Conservation (phyloP, 2,329 filamentous ascomycete genomes). For the Pyrenochaeta sp. region DNA sequence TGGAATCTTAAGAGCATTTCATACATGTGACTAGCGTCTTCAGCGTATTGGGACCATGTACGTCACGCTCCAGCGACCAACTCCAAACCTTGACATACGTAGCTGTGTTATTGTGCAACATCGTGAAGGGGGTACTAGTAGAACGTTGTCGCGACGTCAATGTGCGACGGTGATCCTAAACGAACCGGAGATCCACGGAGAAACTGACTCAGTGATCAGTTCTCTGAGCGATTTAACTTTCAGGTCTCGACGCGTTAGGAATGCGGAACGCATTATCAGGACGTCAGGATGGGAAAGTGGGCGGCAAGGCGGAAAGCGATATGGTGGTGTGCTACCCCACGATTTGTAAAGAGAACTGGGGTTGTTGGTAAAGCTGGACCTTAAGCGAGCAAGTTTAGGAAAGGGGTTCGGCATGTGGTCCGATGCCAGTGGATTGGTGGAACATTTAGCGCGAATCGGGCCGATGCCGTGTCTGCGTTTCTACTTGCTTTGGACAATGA, state of each 20-base stretch:
- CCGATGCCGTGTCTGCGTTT: too few species aligned
- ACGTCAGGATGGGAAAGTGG: conserved; percentile 13
- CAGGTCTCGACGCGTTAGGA: conserved; percentile 2
- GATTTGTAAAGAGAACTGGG: conserved; percentile 26
- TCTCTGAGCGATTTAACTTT: not conserved
- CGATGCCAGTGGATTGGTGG: conserved; percentile 15
- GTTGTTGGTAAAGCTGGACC: conserved; percentile 11
- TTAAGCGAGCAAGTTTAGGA: conserved; percentile 13
- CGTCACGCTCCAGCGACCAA: not conserved
- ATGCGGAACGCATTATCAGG: not conserved
- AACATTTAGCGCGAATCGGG: not conserved
- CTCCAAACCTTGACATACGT: not conserved
- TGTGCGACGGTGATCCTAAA: not conserved
- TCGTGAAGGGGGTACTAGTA: not conserved
- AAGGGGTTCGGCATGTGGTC: conserved; percentile 2
- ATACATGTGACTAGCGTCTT: not conserved
- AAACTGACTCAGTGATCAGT: conserved; percentile 2
- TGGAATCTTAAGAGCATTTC: not conserved
- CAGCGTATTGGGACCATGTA: too few species aligned
- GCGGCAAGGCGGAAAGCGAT: conserved; percentile 10
- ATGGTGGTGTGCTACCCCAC: conserved; percentile 23
- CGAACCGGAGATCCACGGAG: conserved; percentile 16
- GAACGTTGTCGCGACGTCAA: not conserved
- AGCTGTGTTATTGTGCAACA: not conserved
- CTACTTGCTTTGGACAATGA: not conserved